A percentile compares a stretch with the other conserved stretches of the same genome.
phyloP scores from a whole-genome alignment of 495 filamentous ascomycete species.

The Penicillium fimorum region DNA sequence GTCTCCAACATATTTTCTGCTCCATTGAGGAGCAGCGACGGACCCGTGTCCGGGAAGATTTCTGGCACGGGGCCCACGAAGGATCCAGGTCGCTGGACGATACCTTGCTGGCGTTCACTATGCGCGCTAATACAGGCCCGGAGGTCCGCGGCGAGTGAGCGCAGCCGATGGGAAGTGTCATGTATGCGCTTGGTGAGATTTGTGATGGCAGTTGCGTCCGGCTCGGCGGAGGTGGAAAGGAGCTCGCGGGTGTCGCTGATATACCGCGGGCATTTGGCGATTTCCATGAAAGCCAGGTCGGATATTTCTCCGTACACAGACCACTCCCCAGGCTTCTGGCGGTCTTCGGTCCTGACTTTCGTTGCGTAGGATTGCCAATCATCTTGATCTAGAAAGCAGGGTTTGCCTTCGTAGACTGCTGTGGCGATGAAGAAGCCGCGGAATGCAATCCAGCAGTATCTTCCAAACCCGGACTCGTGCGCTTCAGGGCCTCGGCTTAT shows the following conservation, averaged over 20 bases:
- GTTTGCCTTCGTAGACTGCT: constrained; percentile 27
- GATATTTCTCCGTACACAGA: constrained; percentile 24
- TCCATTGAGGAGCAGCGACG: constrained; percentile 27
- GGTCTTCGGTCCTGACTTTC: constrained; percentile 27
- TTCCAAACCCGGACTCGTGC: constrained; percentile 23
- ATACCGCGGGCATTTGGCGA: constrained; percentile 34
- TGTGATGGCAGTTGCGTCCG: constrained; percentile 1
- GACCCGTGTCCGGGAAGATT: constrained; percentile 30
- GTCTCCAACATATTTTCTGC: constrained; percentile 26
- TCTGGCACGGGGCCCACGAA: constrained; percentile 29
- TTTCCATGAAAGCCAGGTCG: constrained; percentile 32
- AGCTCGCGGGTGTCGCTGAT: constrained; percentile 27
- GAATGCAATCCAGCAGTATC: constrained; percentile 34
- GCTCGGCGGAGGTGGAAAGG: constrained; percentile 4
- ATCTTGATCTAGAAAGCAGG: constrained; percentile 33
- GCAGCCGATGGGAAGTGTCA: constrained; percentile 17
- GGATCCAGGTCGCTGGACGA: constrained; percentile 21
- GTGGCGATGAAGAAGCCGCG: constrained; percentile 35
- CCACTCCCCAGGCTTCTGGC: constrained; percentile 26
- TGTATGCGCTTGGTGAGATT: constrained; percentile 23
- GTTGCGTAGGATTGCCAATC: constrained; percentile 30
- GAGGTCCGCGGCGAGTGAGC: constrained; percentile 16
- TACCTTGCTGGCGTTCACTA: constrained; percentile 26
- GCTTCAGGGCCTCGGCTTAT: constrained; percentile 22
- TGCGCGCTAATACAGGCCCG: constrained; percentile 27